These are phyloP conservation scores for Pochonia chlamydosporia DNA, from an alignment of 2,329 filamentous ascomycete species.

Conservation along the genomic window DNA sequence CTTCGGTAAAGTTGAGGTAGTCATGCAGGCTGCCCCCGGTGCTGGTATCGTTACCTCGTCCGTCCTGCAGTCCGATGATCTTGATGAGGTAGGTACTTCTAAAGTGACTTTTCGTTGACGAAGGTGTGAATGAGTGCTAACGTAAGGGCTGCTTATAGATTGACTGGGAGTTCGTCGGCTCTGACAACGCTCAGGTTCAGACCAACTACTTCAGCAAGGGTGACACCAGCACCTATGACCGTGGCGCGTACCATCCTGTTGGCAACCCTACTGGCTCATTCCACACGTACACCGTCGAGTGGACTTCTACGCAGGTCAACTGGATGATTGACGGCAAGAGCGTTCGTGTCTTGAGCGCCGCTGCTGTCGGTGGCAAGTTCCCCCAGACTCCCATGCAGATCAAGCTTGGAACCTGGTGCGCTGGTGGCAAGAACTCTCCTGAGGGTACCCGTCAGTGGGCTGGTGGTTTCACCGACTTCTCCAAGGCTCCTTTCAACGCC, in stretches of 20 bases:
- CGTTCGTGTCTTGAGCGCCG: slow-evolving; percentile 56
- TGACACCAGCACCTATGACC: slow-evolving; percentile 62
- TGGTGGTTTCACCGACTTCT: slow-evolving; percentile 49
- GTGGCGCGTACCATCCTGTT: slow-evolving; percentile 57
- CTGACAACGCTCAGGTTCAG: slow-evolving; percentile 62
- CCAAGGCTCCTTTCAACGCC: slow-evolving; percentile 34
- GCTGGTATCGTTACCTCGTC: slow-evolving; percentile 83
- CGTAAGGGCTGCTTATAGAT: slow-evolving; percentile 41
- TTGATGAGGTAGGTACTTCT: slow-evolving; percentile 65
- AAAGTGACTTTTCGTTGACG: slow-evolving; percentile 87
- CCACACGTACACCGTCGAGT: slow-evolving; percentile 65
- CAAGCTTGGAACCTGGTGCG: slow-evolving; percentile 64
- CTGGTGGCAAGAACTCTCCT: slow-evolving; percentile 50
- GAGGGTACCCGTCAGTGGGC: slow-evolving; percentile 68
- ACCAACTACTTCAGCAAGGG: slow-evolving; percentile 81
- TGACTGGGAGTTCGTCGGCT: slow-evolving; percentile 79
- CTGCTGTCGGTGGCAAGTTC: slow-evolving; percentile 52
- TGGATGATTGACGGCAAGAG: slow-evolving; percentile 60
- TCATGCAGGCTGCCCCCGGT: slow-evolving; percentile 72
- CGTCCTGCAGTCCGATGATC: slow-evolving; percentile 82
- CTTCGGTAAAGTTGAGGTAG: slow-evolving; percentile 83
- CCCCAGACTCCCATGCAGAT: slow-evolving; percentile 71
- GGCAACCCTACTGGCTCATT: slow-evolving; percentile 39
- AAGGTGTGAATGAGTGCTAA: not conserved
- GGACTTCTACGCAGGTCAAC: slow-evolving; percentile 56